A percentile compares a stretch with the other conserved stretches of the same genome.
These are phyloP conservation scores for Neofusicoccum cordaticola DNA, from an alignment of 2,329 filamentous ascomycete species.

Conservation along the genomic window DNA sequence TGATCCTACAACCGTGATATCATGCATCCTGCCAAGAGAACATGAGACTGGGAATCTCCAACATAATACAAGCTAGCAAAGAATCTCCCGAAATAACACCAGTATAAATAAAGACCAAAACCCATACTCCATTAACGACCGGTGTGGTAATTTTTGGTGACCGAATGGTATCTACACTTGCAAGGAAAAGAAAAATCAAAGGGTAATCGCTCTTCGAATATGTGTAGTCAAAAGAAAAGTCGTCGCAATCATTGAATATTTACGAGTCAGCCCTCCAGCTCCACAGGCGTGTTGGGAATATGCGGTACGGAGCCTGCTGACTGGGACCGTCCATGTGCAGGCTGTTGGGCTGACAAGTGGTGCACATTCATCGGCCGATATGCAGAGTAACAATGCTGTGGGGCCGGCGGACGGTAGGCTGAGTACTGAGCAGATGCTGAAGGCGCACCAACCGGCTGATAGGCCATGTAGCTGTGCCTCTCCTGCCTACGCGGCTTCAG, in stretches of 20 bases:
- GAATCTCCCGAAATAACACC: no score
- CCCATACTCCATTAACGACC: not conserved
- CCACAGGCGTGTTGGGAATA: not conserved
- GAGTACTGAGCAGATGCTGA: not conserved
- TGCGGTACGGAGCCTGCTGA: not conserved
- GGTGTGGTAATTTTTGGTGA: not conserved
- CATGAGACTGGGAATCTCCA: no score
- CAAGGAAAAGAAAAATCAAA: no score
- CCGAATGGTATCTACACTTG: not conserved
- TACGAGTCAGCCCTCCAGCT: not conserved
- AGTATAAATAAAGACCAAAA: no score
- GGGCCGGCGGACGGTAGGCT: not conserved
- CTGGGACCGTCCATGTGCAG: not conserved
- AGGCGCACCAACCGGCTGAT: not conserved
- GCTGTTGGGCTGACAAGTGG: not conserved
- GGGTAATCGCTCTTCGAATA: not conserved
- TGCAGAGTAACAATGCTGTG: not conserved
- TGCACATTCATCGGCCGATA: not conserved
- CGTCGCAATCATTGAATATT: not conserved
- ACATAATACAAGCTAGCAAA: no score
- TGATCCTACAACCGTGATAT: no score
- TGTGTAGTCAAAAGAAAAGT: not conserved
- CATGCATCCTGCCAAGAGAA: no score
- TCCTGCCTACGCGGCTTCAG: not conserved
- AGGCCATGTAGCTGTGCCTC: constrained; percentile 9